Base-by-base conservation (phyloP, 768 basidiomycete genomes). In the Tubosaeta sp. region DNA sequence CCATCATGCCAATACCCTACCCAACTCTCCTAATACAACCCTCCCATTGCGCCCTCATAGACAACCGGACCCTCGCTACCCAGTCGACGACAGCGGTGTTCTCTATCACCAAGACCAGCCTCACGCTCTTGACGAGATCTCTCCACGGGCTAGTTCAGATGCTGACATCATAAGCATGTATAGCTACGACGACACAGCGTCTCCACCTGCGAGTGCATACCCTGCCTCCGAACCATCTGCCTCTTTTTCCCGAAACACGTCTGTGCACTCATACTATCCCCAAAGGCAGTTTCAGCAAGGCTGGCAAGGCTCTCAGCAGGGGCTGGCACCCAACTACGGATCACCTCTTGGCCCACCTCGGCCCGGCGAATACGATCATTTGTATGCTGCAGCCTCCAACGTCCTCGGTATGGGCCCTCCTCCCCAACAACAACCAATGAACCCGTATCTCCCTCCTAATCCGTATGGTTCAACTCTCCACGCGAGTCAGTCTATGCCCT, bases 381-480 rank as follows among this genome's bases (percentile, higher is more conserved):
- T 89, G 12, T 86, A 88, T 64, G 77, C 79, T 10, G 89, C 88
- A 13, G 90, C 90, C 9, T 88, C 89, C 9, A 81, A 86, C 64
- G 85, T 90, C 9, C 76, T 92, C 14, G 89, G 89, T 14, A 83
- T 88, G 80, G 82, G 78, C 0, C 86, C 81, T 18, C 85, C 85
- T 40, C 59, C 62, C 35, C 48, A 44, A 56, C 58, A 59, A 51
- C 55, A 41, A 41, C 55, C 36, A 29, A 53, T 56, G 44, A 56
- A 58, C 21, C 38, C 53, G 44, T 64, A 67, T 50, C 46, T 45
- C 14, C 56, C 64, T 22, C 49, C 66, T 55, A 54, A 52, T 49
- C 44, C 53, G 13, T 68, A 67, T 16, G 43, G 44, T 48, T 61
- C 56, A 46, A 57, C 61, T 40, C 48, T 63, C 55, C 61, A 65